Evolutionary conservation across 2,329 filamentous ascomycete species (phyloP), one percentile per base, ranked within the genome.

Genomic region (Biscogniauxia marginata): DNA sequence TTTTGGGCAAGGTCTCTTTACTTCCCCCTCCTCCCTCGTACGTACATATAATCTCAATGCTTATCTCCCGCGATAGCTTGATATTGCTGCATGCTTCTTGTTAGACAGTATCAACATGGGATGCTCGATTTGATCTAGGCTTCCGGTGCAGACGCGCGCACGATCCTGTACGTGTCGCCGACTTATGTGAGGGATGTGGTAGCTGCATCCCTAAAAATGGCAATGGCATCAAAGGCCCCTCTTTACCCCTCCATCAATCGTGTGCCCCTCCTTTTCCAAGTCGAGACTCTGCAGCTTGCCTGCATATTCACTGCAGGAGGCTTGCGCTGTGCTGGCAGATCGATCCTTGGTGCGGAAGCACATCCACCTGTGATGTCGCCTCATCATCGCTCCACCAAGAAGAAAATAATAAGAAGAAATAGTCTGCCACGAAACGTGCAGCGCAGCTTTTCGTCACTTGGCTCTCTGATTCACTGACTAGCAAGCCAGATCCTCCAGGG

Each of bases 251-350:
- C 49, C 46, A 53, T 25, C 55, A 34, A 56, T n/a, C 56, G 50
- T 54, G 49, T 67, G 61, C 66, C 65, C 65, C 66, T 66, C 66
- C 57, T 65, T 64, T 63, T 59, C 44, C 23, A 59, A 47, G 56
- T 56, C 59, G 63, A 59, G 53, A 45, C 60, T 59, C 52, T 64
- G 65, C 66, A 65, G 61, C 57, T 62, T 49, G 56, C 56, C 57
- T 64, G 65, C 66, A 68, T 60, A 57, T 56, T 53, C 53, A 54
- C 61, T 67, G 65, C 65, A 65, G 61, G 58, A 67, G 56, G 58
- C 58, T 63, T 58, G 63, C 62, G 64, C 63, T 67, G 65, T 63
- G 66, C 55, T 68, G 66, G 66, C 65, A 67, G 60, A 64, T 65
- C 56, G 55, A 66, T 67, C 63, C 65, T 53, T 46, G 56, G 30